Conservation (phyloP, 768 basidiomycete species). For the Chalciporus sphaerocephalus region DNA sequence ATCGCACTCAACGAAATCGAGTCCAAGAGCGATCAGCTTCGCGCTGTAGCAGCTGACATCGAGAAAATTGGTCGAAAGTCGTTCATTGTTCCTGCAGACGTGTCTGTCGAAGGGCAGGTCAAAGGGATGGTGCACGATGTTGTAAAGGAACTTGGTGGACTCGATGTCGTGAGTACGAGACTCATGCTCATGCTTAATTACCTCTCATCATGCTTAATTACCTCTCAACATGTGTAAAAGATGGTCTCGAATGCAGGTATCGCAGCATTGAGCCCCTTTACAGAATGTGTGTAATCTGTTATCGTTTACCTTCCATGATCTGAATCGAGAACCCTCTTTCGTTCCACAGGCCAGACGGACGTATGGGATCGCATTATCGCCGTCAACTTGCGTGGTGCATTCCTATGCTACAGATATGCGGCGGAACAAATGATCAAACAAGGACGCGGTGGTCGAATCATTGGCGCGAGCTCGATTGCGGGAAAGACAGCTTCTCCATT, state of each 20-base stretch:
- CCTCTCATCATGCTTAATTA: no score
- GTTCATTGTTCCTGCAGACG: constrained; percentile 11
- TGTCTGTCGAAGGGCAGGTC: constrained; percentile 4
- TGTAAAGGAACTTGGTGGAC: constrained; percentile 6
- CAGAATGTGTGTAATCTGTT: constrained; percentile 2
- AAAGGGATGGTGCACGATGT: constrained; percentile 12
- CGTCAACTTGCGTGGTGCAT: constrained; percentile 16
- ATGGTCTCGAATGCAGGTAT: constrained; percentile 20
- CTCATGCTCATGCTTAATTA: no score
- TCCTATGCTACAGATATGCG: constrained; percentile 24
- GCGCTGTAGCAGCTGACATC: constrained; percentile 10
- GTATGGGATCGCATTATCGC: constrained; percentile 26
- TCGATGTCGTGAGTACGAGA: constrained; percentile 10
- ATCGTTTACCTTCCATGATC: no score
- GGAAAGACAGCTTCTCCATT: not conserved
- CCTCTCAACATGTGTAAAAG: not conserved
- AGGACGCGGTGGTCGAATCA: constrained; percentile 5
- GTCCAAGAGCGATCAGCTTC: not conserved
- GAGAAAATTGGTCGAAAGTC: constrained; percentile 13
- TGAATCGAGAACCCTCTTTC: not conserved
- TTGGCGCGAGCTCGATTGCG: constrained; percentile 2
- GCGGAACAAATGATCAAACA: constrained; percentile 23
- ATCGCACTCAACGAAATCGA: not conserved
- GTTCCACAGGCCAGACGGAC: not conserved
- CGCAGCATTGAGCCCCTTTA: not conserved